A percentile compares a stretch with the other conserved stretches of the same genome.
Evolutionary conservation across 163 green algal species (phyloP).

Genomic region (Chlorella variabilis): DNA sequence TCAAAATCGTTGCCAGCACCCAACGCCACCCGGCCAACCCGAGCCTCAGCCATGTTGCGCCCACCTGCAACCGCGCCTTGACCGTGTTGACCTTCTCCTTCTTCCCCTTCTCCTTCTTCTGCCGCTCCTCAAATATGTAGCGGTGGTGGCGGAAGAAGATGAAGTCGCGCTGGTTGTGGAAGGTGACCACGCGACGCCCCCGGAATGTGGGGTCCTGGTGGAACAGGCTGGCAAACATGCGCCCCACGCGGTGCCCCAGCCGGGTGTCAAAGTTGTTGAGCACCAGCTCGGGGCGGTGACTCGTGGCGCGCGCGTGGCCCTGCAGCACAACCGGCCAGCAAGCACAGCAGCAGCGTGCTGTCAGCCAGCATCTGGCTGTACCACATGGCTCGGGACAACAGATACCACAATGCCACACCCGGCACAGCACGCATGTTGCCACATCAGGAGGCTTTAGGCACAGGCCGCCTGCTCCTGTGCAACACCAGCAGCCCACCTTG

Average conservation of each 20-base stretch:
- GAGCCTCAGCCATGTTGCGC: too few relatives aligned
- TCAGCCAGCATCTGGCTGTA: neutral
- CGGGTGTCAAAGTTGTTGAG: constrained; percentile 98
- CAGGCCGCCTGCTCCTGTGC: neutral
- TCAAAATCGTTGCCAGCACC: too few relatives aligned
- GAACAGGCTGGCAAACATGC: constrained; percentile 96
- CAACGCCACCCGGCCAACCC: too few relatives aligned
- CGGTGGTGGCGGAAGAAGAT: constrained; percentile 98
- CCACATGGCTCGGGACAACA: too few relatives aligned
- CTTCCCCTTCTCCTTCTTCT: constrained; percentile 60
- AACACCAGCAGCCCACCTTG: constrained; percentile 58
- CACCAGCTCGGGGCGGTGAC: constrained; percentile 95
- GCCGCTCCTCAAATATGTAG: constrained; percentile 95
- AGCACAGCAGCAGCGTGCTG: neutral
- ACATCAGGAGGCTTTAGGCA: too few relatives aligned
- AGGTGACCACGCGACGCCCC: constrained; percentile 92
- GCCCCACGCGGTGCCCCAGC: constrained; percentile 85
- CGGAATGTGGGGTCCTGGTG: constrained; percentile 87
- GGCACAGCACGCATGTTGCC: too few relatives aligned
- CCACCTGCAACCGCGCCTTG: constrained; percentile 65
- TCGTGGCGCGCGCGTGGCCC: constrained; percentile 82
- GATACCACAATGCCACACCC: too few relatives aligned
- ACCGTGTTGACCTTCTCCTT: constrained; percentile 60
- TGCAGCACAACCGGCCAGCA: constrained; percentile 36
- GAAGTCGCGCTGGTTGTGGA: constrained; percentile 99